These are phyloP conservation scores for Diaporthe destruens DNA, from an alignment of 2,329 filamentous ascomycete genomes.

Conservation along the genomic window DNA sequence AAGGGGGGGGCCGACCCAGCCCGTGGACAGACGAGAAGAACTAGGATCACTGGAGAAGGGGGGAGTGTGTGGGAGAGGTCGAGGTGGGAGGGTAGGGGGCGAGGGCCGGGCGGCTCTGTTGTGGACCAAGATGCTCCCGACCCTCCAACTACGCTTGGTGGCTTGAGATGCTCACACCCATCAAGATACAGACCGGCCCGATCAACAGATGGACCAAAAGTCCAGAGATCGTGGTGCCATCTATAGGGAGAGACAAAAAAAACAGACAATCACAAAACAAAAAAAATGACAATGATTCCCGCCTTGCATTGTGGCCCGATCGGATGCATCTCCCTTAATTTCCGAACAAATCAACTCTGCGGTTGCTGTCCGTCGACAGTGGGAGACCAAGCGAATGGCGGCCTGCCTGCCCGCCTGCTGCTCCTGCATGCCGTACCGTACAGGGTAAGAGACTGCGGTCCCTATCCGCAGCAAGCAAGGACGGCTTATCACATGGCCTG, in stretches of 20 bases:
- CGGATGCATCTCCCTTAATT: conserved; percentile 19
- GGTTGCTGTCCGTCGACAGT: not conserved
- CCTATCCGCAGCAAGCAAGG: not conserved
- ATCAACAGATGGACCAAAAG: not conserved
- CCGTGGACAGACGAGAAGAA: not conserved
- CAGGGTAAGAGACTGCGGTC: conserved; percentile 19
- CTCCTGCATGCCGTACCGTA: not conserved
- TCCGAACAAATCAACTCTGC: conserved; percentile 24
- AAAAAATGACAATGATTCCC: not conserved
- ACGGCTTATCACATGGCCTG: conserved; percentile 7
- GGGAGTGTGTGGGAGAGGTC: not conserved
- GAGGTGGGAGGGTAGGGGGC: not conserved
- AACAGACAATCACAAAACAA: not conserved
- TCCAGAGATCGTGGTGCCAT: not conserved
- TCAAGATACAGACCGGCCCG: not conserved
- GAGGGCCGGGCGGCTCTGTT: not conserved
- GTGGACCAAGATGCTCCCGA: not conserved
- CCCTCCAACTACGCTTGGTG: conserved; percentile 8
- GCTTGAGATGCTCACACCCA: conserved; percentile 26
- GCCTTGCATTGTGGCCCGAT: conserved; percentile 22
- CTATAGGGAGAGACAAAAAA: not conserved
- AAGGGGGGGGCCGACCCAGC: not conserved
- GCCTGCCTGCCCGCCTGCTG: not conserved
- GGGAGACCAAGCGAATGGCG: not conserved
- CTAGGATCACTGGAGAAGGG: not conserved